Base-by-base conservation (phyloP, 2,329 filamentous ascomycete species). In the Monosporascus sp. region DNA sequence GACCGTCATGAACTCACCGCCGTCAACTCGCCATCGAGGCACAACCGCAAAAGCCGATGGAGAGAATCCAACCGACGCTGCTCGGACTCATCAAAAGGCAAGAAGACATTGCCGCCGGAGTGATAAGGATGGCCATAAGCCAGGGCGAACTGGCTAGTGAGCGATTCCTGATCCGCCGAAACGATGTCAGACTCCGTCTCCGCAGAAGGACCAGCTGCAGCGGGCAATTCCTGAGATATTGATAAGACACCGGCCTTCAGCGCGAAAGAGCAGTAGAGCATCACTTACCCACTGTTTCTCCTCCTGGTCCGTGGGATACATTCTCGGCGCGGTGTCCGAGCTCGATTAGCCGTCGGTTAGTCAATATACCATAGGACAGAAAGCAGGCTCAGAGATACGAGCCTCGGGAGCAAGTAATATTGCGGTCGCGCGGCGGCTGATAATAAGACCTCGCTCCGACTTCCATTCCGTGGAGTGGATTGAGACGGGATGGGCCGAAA, bases 51-150 rank as follows among this genome's bases (percentile, higher is more conserved):
- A 37, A 67, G 49, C 24, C 53, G 57, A 48, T 67, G 65, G 31
- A 62, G 57, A 2, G 61, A 38, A 49, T 64, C 62, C 55, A 65
- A 62, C 27, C 64, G 63, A 25, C 55, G 51, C 46, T 59, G 62
- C 36, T 67, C 64, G 24, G 56, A 50, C 47, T 66, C 57, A 52
- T 66, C 63, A 49, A 66, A 67, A 5, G 65, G 62, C n/a, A 65
- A 49, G 49, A 62, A 67, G 20, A 67, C 65, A 48, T 61, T 60
- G 43, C 65, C 65, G 1, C 63, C 66, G 25, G 54, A 51, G 35
- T 66, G 63, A 49, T 63, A 67, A 27, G 56, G 59, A 51, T 63
- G 63, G 14, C 64, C 64, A 39, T 61, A 67, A 9, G 63, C 65
- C 50, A 65, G 61, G 53, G 66, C 63, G 39, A 50, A 63, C 18